These are phyloP conservation scores for Sanghuangporus sanghuang DNA, from an alignment of 1,284 basidiomycete genomes.

Conservation along the genomic window DNA sequence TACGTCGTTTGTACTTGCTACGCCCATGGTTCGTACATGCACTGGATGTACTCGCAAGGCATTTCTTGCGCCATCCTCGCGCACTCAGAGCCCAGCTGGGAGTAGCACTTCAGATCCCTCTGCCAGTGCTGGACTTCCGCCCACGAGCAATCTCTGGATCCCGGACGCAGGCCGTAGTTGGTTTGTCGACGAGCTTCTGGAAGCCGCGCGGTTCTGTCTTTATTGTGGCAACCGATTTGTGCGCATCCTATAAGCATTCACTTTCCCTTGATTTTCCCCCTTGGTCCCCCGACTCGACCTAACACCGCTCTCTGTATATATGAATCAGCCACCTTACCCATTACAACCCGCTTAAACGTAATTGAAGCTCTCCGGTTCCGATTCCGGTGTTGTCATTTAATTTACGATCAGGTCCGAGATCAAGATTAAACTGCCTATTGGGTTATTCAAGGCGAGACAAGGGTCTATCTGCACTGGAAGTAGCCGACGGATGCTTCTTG, in stretches of 20 bases:
- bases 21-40: conserved; percentile 63
- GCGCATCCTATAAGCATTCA: conserved; percentile 36
- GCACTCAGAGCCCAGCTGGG: background rate
- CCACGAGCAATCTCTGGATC: conserved; percentile 32
- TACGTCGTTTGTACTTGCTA: conserved; percentile 66
- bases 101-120: background rate
- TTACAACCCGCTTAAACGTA: too few relatives aligned
- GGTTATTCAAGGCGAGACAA: background rate
- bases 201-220: conserved; percentile 58
- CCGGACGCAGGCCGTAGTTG: conserved; percentile 49
- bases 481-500: background rate
- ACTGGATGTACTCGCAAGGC: conserved; percentile 68
- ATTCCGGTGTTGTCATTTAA: background rate
- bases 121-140: conserved; percentile 14
- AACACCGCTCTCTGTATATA: background rate
- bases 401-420: background rate
- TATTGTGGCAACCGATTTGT: conserved; percentile 69
- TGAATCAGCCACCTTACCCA: too few relatives aligned
- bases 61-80: conserved; percentile 45
- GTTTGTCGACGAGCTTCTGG: conserved; percentile 58
- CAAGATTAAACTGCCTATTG: background rate
- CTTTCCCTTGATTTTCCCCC: background rate
- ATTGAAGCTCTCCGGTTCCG: background rate
- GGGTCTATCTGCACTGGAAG: background rate
- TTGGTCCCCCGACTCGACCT: background rate